Conservation (phyloP, 1,139 yeast species). For the Petasospora fabianii region DNA sequence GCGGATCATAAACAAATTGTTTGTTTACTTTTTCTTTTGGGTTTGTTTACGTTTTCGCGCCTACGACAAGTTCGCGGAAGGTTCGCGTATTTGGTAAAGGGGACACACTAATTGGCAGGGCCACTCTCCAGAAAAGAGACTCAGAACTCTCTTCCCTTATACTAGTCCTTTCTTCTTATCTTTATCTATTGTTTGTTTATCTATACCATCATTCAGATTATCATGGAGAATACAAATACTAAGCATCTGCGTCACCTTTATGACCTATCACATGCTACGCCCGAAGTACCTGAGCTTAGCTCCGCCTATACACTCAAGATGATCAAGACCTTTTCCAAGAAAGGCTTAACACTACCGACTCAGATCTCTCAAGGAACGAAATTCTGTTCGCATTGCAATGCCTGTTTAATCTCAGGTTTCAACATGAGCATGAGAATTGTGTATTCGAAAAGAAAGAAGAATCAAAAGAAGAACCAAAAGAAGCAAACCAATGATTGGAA, state of each 20-base stretch:
- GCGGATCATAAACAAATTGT: no score
- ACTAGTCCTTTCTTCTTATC: no score
- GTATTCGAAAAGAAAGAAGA: slow-evolving; percentile 21
- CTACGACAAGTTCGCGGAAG: not conserved
- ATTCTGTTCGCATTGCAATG: slow-evolving; percentile 46
- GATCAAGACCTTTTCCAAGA: slow-evolving; percentile 8
- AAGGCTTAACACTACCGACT: slow-evolving; percentile 13
- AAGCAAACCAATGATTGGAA: slow-evolving; percentile 12
- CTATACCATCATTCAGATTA: no score
- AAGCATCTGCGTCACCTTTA: slow-evolving; percentile 19
- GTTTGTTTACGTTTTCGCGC: slow-evolving; percentile 5
- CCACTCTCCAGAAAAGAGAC: not conserved
- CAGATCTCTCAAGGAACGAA: slow-evolving; percentile 26
- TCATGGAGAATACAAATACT: slow-evolving; percentile 8
- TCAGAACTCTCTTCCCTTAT: not conserved
- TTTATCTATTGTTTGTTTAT: no score
- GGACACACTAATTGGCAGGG: no score
- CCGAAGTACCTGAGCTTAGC: slow-evolving; percentile 12
- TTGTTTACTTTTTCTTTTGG: slow-evolving; percentile 4
- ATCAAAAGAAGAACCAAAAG: slow-evolving; percentile 15
- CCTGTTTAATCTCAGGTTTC: slow-evolving; percentile 43
- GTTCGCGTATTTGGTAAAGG: no score
- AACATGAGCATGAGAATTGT: slow-evolving; percentile 34
- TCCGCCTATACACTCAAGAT: slow-evolving; percentile 15
- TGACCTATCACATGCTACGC: slow-evolving; percentile 18